Evolutionary conservation across 139 green algal genomes (phyloP).

Genomic region (Coelastrella sp.): DNA sequence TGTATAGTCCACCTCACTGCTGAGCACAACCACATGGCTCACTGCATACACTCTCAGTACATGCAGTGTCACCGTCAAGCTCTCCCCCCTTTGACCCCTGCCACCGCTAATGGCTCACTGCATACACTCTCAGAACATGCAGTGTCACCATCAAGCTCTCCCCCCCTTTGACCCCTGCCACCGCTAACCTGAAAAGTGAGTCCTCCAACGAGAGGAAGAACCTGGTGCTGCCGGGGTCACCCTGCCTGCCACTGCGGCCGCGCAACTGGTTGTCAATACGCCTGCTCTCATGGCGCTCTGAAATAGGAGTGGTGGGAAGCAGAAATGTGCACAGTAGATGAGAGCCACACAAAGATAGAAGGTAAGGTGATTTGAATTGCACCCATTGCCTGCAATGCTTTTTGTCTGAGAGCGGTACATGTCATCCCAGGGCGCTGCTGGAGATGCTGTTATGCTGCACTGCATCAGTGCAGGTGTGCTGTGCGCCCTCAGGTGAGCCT

Average conservation of each 20-base stretch:
- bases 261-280: conserved; percentile 99
- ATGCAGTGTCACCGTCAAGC: not conserved
- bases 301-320: not conserved
- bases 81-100: not conserved
- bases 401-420: too few relatives aligned
- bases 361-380: not conserved
- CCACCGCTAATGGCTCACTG: not conserved
- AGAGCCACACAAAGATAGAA: not conserved
- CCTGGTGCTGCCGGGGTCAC: conserved; percentile 92
- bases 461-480: too few relatives aligned
- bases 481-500: too few relatives aligned
- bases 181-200: conserved; percentile 79
- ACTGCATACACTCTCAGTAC: not conserved
- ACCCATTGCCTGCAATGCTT: too few relatives aligned
- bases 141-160: not conserved
- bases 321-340: not conserved
- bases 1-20: too few relatives aligned
- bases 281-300: conserved; percentile 93
- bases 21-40: not conserved
- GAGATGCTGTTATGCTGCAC: too few relatives aligned
- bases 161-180: not conserved
- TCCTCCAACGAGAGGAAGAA: conserved; percentile 98
- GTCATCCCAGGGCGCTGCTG: too few relatives aligned
- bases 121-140: not conserved
- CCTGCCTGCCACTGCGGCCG: conserved; percentile 84